phyloP scores from a whole-genome alignment of 2,329 filamentous ascomycete genomes.

The Cryphonectria naterciae region DNA sequence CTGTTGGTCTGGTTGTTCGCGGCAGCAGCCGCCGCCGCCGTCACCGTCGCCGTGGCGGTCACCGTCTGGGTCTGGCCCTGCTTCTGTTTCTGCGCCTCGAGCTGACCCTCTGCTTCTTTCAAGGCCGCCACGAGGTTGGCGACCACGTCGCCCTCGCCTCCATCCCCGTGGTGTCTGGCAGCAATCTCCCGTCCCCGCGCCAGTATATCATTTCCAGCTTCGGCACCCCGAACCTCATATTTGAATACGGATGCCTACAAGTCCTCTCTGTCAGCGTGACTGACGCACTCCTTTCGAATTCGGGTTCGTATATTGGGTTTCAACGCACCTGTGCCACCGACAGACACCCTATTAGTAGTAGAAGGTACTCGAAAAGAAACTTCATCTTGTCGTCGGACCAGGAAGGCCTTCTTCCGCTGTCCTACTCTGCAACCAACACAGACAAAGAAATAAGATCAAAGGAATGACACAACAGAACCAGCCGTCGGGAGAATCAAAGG shows the following conservation, averaged over 20 bases:
- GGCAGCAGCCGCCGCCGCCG: neutral
- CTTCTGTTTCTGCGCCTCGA: neutral
- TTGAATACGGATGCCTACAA: constrained; percentile 22
- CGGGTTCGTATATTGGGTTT: too few species aligned
- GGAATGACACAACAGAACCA: constrained; percentile 28
- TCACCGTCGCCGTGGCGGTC: constrained; percentile 15
- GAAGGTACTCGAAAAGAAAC: constrained; percentile 14
- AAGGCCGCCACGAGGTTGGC: neutral
- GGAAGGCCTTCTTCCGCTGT: constrained; percentile 16
- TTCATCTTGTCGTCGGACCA: constrained; percentile 26
- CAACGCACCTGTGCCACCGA: constrained; percentile 23
- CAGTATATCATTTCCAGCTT: neutral
- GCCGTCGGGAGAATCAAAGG: constrained; percentile 21
- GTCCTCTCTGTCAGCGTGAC: constrained; percentile 16
- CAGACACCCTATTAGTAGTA: constrained; percentile 26
- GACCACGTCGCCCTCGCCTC: neutral
- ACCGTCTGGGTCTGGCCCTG: constrained; percentile 18
- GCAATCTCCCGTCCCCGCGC: constrained; percentile 10
- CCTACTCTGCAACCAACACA: constrained; percentile 5
- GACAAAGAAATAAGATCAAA: constrained; percentile 13
- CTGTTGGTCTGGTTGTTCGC: constrained; percentile 2
- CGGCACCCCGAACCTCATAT: constrained; percentile 15
- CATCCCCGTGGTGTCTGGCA: neutral
- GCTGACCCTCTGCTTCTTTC: neutral
- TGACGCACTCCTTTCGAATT: neutral